Evolutionary conservation across 2,329 filamentous ascomycete genomes (phyloP).

Genomic region (Bimuria novae-zelandiae): DNA sequence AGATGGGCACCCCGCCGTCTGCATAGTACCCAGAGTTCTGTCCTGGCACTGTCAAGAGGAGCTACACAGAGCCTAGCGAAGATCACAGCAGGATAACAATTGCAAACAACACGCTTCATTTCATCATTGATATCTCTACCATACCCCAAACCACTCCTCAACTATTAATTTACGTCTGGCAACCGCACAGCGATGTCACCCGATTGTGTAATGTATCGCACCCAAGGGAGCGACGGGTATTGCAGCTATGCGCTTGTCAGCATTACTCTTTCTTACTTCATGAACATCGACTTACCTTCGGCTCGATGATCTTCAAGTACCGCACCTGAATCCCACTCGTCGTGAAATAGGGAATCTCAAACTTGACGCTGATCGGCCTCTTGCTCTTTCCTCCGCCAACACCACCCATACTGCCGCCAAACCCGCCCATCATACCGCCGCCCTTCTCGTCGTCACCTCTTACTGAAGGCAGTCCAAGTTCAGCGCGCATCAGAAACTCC

Average conservation of each 20-base stretch:
- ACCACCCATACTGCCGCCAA: slow-evolving; percentile 95
- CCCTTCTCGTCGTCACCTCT: slow-evolving; percentile 94
- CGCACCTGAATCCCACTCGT: slow-evolving; percentile 98
- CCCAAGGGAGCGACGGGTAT: slow-evolving; percentile 98
- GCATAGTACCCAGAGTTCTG: too few species aligned
- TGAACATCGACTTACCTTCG: slow-evolving; percentile 73
- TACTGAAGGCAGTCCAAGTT: slow-evolving; percentile 90
- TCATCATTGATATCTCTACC: slow-evolving; percentile 23
- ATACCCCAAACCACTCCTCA: not conserved
- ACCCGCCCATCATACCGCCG: slow-evolving; percentile 96
- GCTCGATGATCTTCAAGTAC: slow-evolving; percentile 98
- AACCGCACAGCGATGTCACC: slow-evolving; percentile 94
- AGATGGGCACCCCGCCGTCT: too few species aligned
- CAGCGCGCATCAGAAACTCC: slow-evolving; percentile 97
- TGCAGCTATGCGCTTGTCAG: slow-evolving; percentile 71
- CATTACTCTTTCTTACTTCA: slow-evolving; percentile 14
- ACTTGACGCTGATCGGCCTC: slow-evolving; percentile 97
- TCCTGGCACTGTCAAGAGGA: not conserved
- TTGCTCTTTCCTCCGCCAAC: slow-evolving; percentile 83
- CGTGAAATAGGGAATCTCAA: slow-evolving; percentile 99
- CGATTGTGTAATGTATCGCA: slow-evolving; percentile 97
- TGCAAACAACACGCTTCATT: slow-evolving; percentile 12
- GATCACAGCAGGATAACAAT: not conserved
- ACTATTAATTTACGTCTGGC: slow-evolving; percentile 77
- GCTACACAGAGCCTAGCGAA: not conserved